Base-by-base conservation (phyloP, 2,329 filamentous ascomycete species). In the Graphiopsis chlorocephala region DNA sequence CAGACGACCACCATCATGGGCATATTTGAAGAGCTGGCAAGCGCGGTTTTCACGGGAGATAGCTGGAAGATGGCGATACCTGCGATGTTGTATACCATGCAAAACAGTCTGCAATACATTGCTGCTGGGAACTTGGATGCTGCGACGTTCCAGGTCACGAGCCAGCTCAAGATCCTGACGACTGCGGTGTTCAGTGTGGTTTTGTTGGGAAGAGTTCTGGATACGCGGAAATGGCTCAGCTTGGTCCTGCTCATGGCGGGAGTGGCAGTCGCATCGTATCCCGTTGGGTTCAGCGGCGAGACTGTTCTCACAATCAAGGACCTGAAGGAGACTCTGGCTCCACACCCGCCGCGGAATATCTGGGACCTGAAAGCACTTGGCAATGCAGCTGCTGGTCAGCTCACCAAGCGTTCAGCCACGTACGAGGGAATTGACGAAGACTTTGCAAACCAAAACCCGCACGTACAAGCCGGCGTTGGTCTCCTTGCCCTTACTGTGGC, bases 61-160 rank as follows among this genome's bases (percentile, higher is more conserved):
- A 93, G 93, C 70, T 98, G 94, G 94, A 97, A 97, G 78, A 81
- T 99, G 68, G 92, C 92, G 10, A 88, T 98, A 48, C 95, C 94
- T 0, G 95, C 94, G 4, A 84, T 88, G 4, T 83, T 98, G 1
- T 98, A 97, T 75, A 97, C 94, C 0, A 76, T 97, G 29, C 92
- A 97, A 73, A 98, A 97, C 74, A 90, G 91, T n/a, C 80, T 98
- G 62, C 92, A 97, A 76, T 99, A 97, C 74, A 86, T 96, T 61
- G 94, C 92, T 1, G 87, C 97, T 12, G 92, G 91, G 67, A 97
- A 98, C 70, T 78, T 98, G 71, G 92, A 96, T 72, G 91, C 94
- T 0, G 92, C 95, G 4, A 93, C 94, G 62, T 98, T 97, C 75
- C 93, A 97, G 77, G 89, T 97, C 65, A 87, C 95, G 28, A 96